These are phyloP conservation scores for Tuber microsphaerosporum DNA, from an alignment of 495 filamentous ascomycete genomes.

Conservation along the genomic window DNA sequence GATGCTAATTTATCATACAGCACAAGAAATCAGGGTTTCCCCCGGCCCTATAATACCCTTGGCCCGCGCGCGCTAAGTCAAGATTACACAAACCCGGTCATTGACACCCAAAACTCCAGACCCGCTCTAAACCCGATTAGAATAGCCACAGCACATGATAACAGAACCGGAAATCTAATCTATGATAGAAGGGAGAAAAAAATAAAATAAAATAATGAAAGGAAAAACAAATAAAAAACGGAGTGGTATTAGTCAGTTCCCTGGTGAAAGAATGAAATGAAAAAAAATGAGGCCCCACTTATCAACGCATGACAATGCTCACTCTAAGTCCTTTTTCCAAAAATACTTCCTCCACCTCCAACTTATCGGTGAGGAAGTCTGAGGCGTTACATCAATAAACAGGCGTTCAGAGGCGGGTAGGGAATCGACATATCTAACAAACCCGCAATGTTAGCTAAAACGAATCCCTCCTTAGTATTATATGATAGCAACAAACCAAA, in stretches of 20 bases:
- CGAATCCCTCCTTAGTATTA: background rate
- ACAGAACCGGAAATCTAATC: background rate
- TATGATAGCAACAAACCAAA: background rate
- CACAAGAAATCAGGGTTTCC: background rate
- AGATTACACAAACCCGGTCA: background rate
- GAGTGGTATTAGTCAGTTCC: background rate
- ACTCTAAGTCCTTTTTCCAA: conserved; percentile 24
- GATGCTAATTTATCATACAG: background rate
- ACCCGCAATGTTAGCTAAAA: background rate
- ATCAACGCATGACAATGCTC: background rate
- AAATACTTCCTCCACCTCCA: conserved; percentile 30
- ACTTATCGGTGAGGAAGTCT: conserved; percentile 29
- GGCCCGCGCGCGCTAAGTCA: background rate
- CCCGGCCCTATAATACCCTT: background rate
- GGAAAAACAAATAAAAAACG: background rate
- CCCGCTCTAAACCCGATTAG: background rate
- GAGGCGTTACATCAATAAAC: conserved; percentile 20
- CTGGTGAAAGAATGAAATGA: background rate
- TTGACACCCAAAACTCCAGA: background rate
- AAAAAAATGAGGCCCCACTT: background rate
- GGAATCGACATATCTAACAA: conserved; percentile 29
- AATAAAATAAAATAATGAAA: background rate
- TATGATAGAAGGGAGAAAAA: background rate
- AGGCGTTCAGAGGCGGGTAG: conserved; percentile 22
- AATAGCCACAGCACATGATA: background rate